phyloP scores from a whole-genome alignment of 345 rosid species.

The Eucalyptus globulus region DNA sequence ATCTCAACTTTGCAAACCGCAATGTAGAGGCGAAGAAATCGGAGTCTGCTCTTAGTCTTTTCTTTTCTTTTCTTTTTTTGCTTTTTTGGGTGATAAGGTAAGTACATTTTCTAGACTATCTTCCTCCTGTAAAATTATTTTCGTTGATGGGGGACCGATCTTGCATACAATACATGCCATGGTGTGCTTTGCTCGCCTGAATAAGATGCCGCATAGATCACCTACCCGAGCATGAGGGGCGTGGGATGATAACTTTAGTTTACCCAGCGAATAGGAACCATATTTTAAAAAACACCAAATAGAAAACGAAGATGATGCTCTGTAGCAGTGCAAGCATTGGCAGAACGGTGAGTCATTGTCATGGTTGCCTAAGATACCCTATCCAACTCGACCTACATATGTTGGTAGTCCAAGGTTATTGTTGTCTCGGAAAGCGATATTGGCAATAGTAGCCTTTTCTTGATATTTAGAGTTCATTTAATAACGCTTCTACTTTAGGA shows the following conservation, averaged over 20 bases:
- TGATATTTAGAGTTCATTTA: fast-evolving
- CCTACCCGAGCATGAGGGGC: neutral
- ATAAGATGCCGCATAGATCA: neutral
- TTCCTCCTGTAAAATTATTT: neutral
- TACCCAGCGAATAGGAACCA: neutral
- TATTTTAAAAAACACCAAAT: neutral
- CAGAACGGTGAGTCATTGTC: neutral
- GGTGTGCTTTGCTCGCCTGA: neutral
- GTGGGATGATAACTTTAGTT: neutral
- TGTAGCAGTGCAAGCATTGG: neutral
- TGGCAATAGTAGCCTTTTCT: neutral
- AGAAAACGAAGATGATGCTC: neutral
- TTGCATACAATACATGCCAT: neutral
- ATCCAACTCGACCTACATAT: neutral
- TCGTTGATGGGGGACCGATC: neutral
- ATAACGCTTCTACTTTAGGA: fast-evolving
- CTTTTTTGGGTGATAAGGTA: neutral
- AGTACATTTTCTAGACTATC: neutral
- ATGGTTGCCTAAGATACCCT: neutral
- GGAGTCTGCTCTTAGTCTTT: neutral
- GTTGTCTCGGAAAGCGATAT: neutral
- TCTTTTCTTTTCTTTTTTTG: fast-evolving
- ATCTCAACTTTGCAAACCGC: neutral
- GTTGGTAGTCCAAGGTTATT: neutral
- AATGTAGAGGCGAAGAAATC: neutral